Percentiles rank a stretch among this genome's conserved stretches.
phyloP scores from a whole-genome alignment of 2,329 filamentous ascomycete species.

The Penicillium sp. region DNA sequence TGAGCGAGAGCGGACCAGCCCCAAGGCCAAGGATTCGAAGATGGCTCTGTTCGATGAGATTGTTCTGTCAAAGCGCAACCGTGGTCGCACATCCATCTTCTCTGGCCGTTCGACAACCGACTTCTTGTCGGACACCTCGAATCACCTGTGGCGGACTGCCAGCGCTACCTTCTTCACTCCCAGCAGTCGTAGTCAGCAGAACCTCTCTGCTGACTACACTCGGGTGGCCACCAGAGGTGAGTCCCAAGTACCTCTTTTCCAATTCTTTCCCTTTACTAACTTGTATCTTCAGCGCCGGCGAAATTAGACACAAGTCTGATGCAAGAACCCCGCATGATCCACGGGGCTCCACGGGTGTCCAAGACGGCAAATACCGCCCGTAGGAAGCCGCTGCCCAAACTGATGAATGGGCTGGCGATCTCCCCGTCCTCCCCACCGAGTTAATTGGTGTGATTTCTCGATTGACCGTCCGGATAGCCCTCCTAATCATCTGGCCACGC shows the following conservation, averaged over 20 bases:
- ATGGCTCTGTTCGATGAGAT: conserved; percentile 62
- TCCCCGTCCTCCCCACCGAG: conserved; percentile 34
- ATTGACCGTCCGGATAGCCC: conserved; percentile 9
- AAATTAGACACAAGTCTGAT: conserved; percentile 81
- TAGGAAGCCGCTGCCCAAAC: conserved; percentile 41
- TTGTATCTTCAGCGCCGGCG: conserved; percentile 59
- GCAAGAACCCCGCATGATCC: conserved; percentile 85
- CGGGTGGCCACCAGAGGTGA: conserved; percentile 48
- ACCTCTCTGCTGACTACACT: conserved; percentile 48
- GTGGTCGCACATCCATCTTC: conserved; percentile 55
- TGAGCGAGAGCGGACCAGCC: conserved; percentile 53
- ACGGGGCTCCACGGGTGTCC: conserved; percentile 68
- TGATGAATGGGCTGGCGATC: conserved; percentile 40
- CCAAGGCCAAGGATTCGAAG: conserved; percentile 49
- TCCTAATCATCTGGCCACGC: conserved; percentile 2
- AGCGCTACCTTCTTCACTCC: conserved; percentile 53
- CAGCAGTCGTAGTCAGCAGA: conserved; percentile 45
- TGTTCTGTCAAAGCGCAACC: conserved; percentile 59
- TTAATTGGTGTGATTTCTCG: conserved; percentile 19
- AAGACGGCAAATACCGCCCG: conserved; percentile 41
- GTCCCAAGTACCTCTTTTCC: conserved; percentile 12
- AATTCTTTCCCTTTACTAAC: conserved; percentile 28
- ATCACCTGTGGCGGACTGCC: conserved; percentile 61
- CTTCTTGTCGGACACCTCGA: conserved; percentile 58
- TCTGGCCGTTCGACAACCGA: conserved; percentile 47